A percentile compares a stretch with the other conserved stretches of the same genome.
phyloP scores from a whole-genome alignment of 2,329 filamentous ascomycete species.

The Colletotrichum nymphaeae region DNA sequence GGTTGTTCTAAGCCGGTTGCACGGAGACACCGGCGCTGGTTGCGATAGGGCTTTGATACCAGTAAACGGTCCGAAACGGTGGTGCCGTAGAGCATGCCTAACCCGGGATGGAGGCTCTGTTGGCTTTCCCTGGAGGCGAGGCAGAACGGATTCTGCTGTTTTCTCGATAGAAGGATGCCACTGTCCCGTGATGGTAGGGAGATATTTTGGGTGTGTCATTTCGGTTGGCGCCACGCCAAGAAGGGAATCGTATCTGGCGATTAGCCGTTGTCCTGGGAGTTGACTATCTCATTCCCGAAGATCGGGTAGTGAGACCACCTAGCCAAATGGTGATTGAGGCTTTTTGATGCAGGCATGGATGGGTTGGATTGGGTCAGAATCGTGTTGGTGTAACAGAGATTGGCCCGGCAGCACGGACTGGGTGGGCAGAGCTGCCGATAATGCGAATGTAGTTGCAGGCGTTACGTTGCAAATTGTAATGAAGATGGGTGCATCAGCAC shows the following conservation, averaged over 20 bases:
- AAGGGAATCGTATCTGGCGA: constrained; percentile 4
- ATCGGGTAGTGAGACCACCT: constrained; percentile 15
- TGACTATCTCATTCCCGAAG: constrained; percentile 1
- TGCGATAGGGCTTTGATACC: background rate
- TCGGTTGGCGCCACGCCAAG: constrained; percentile 18
- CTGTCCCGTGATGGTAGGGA: constrained; percentile 25
- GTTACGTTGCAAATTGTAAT: background rate
- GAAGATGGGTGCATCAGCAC: background rate
- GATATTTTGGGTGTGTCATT: constrained; percentile 8
- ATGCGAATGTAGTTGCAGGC: background rate
- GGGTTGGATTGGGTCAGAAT: background rate
- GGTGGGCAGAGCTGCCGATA: background rate
- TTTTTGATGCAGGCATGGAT: background rate
- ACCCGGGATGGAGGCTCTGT: background rate
- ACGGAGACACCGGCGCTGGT: background rate
- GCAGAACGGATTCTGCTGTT: constrained; percentile 2
- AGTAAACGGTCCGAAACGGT: constrained; percentile 15
- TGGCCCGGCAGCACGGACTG: background rate
- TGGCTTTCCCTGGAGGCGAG: background rate
- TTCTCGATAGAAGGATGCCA: constrained; percentile 14
- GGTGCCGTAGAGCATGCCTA: background rate
- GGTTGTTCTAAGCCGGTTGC: background rate
- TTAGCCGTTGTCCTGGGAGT: background rate
- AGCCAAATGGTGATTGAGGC: background rate
- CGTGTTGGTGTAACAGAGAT: constrained; percentile 1